These are phyloP conservation scores for Fraxinus greggii DNA, from an alignment of 305 asterid species.

Conservation along the genomic window DNA sequence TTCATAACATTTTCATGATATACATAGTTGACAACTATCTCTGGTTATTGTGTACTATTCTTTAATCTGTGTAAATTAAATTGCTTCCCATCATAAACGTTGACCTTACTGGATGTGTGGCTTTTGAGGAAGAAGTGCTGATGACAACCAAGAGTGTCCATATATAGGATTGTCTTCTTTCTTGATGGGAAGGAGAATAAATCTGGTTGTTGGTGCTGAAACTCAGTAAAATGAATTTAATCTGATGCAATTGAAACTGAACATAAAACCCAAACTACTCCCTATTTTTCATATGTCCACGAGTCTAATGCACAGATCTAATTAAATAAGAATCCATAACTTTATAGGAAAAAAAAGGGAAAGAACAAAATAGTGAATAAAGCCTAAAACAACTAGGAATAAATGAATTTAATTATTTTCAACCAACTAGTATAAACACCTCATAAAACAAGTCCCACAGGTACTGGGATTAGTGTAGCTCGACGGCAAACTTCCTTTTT, in stretches of 20 bases:
- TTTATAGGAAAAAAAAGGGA: background rate
- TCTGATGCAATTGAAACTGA: background rate
- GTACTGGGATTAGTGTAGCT: background rate
- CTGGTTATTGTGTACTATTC: background rate
- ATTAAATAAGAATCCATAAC: background rate
- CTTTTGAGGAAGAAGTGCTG: background rate
- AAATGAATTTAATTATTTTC: background rate
- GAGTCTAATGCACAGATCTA: background rate
- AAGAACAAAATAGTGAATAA: background rate
- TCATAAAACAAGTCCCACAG: background rate
- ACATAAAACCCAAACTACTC: background rate
- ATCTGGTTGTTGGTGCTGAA: background rate
- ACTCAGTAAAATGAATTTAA: background rate
- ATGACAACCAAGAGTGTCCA: background rate
- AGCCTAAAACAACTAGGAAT: background rate
- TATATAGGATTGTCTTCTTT: background rate
- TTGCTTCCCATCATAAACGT: background rate
- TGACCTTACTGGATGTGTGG: background rate
- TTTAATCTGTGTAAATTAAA: background rate
- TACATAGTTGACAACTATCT: background rate
- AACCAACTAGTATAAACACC: background rate
- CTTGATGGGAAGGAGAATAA: background rate
- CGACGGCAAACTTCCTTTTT: background rate
- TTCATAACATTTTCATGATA: background rate
- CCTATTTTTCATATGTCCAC: background rate